These are phyloP conservation scores for Pseudofabraea citricarpa DNA, from an alignment of 2,329 filamentous ascomycete genomes.

Conservation along the genomic window DNA sequence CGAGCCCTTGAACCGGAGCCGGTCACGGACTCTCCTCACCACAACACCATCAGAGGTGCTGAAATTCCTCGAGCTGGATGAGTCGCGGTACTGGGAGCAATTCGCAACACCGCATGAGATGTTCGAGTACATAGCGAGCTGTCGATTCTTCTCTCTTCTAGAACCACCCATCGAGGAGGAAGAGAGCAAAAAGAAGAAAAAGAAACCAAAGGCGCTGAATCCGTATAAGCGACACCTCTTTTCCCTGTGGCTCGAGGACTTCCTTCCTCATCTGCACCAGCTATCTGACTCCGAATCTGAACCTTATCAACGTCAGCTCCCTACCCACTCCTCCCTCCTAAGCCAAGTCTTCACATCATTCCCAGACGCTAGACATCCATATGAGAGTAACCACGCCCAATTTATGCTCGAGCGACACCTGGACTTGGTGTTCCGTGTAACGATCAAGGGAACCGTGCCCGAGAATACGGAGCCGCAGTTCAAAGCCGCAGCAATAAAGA, in stretches of 20 bases:
- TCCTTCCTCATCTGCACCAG: conserved; percentile 59
- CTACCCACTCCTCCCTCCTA: no score
- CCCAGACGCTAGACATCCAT: conserved; percentile 32
- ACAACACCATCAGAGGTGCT: conserved; percentile 50
- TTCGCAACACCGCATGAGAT: conserved; percentile 53
- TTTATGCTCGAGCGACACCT: conserved; percentile 36
- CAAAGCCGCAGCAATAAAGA: conserved; percentile 29
- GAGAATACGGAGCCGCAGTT: conserved; percentile 11
- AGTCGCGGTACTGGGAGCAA: conserved; percentile 42
- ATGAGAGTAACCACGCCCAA: conserved; percentile 39
- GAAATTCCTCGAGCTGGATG: conserved; percentile 57
- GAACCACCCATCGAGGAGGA: conserved; percentile 19
- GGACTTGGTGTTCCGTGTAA: conserved; percentile 37
- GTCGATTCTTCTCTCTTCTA: conserved; percentile 54
- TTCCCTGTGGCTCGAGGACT: conserved; percentile 45
- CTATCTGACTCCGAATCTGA: conserved; percentile 53
- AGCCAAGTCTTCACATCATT: conserved; percentile 53
- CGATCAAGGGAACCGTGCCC: conserved; percentile 38
- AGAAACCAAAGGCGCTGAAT: conserved; percentile 38
- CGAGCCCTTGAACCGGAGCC: conserved; percentile 51
- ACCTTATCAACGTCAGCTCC: conserved; percentile 36
- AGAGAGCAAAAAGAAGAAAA: conserved; percentile 27
- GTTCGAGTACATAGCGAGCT: conserved; percentile 55
- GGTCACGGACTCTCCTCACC: conserved; percentile 53
- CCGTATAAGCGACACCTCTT: conserved; percentile 54